Percentiles rank a stretch among this genome's conserved stretches.
These are phyloP conservation scores for Trypanosoma melophagium DNA, from an alignment of 208 protist species.

Conservation along the genomic window DNA sequence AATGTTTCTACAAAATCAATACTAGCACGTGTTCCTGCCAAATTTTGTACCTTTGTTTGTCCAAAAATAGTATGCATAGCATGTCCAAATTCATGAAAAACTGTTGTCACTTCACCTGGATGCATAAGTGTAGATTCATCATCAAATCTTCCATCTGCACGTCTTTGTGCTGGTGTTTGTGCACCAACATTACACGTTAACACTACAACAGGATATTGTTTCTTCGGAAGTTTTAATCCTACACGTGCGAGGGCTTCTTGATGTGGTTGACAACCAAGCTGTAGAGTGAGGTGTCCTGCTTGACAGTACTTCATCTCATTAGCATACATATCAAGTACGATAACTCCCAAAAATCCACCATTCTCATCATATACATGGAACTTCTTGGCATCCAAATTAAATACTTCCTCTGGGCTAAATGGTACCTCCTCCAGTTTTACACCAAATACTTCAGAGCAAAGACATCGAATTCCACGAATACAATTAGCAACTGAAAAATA, in stretches of 20 bases:
- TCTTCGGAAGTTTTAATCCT: conserved; percentile 72
- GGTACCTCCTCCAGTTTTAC: conserved; percentile 76
- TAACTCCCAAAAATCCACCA: conserved; percentile 82
- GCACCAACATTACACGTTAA: conserved; percentile 89
- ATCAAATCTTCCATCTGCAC: conserved; percentile 67
- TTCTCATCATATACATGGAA: conserved; percentile 87
- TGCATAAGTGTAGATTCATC: conserved; percentile 85
- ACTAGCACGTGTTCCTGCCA: conserved; percentile 88
- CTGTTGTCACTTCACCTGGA: conserved; percentile 86
- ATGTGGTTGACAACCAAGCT: conserved; percentile 86
- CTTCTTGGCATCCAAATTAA: conserved; percentile 84
- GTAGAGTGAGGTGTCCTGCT: conserved; percentile 88
- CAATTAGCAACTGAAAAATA: conserved; percentile 92
- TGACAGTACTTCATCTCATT: conserved; percentile 88
- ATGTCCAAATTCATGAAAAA: conserved; percentile 95
- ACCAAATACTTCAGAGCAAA: conserved; percentile 90
- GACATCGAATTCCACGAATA: conserved; percentile 86
- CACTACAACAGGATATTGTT: conserved; percentile 90
- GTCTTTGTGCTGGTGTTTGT: conserved; percentile 32
- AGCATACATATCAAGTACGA: conserved; percentile 92
- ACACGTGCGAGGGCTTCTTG: conserved; percentile 70
- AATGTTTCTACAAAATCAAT: conserved; percentile 95
- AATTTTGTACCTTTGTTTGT: conserved; percentile 90
- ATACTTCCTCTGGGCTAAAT: conserved; percentile 75
- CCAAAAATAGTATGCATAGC: conserved; percentile 93